These are phyloP conservation scores for Microcos paniculata DNA, from an alignment of 345 rosid species.

Conservation along the genomic window DNA sequence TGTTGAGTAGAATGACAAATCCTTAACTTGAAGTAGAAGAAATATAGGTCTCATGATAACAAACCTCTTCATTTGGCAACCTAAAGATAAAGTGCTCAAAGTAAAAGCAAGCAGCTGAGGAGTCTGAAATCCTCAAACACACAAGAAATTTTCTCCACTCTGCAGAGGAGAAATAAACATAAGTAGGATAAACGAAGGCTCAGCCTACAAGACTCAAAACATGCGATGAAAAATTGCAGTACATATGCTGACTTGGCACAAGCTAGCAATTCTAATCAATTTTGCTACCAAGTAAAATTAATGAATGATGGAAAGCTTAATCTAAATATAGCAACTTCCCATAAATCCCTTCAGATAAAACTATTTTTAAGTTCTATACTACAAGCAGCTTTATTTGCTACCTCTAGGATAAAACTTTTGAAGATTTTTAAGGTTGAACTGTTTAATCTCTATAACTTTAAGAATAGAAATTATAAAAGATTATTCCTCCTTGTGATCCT, in stretches of 20 bases:
- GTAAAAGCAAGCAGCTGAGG: slow-evolving; percentile 76
- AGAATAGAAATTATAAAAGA: not conserved
- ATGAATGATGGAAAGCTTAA: not conserved
- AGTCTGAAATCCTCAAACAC: slow-evolving; percentile 60
- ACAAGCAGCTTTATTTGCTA: not conserved
- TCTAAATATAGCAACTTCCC: not conserved
- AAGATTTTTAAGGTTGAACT: not conserved
- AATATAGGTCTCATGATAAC: slow-evolving; percentile 5
- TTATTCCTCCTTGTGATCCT: not conserved
- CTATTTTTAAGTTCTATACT: not conserved
- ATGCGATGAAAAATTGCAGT: not conserved
- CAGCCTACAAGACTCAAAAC: not conserved
- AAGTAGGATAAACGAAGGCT: not conserved
- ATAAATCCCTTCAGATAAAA: not conserved
- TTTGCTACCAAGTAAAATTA: not conserved
- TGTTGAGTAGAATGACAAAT: not conserved
- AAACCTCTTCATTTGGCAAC: slow-evolving; percentile 75
- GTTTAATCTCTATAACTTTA: not conserved
- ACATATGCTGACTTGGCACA: not conserved
- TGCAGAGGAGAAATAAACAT: slow-evolving; percentile 19
- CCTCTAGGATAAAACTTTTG: not conserved
- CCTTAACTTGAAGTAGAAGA: not conserved
- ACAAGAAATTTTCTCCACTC: slow-evolving; percentile 78
- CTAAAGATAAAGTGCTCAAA: slow-evolving; percentile 69
- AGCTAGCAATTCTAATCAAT: not conserved